Evolutionary conservation across 306 rosid genomes (phyloP), one percentile per base, ranked within the genome.

Genomic region (Gynostemma pentaphyllum): DNA sequence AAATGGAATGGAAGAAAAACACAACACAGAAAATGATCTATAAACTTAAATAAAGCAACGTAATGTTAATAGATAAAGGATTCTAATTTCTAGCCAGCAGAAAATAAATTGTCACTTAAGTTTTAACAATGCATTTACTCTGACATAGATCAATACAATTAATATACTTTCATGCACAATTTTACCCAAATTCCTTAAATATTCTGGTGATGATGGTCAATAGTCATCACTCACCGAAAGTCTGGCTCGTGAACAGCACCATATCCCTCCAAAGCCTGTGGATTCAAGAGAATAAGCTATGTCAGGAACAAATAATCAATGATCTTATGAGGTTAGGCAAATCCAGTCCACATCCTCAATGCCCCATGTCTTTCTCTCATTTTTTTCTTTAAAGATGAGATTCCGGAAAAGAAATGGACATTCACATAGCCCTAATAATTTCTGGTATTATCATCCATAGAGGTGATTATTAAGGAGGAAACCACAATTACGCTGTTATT

Each of bases 401-500:
- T 72, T 75, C 83, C 81, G 64, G 79, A 72, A 76, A 79, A 83
- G 64, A 89, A 83, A 74, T 68, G 80, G 85, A 74, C 79, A 76
- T 76, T 83, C 83, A 86, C 85, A 83, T 67, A 76, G 71, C 81
- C 95, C 98, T 86, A 92, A 84, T 68, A 84, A 83, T 78, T 83
- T 92, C 86, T 78, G 83, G 95, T 72, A 75, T 80, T 78, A 87
- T 85, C 88, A 83, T 83, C 98, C 83, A 82, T 82, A 86, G 70
- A 88, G 95, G 88, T 86, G 96, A 86, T 92, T 82, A 80, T 83
- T 88, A 92, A 88, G 95, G 79, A 88, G 99, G 96, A 92, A 92
- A 88, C 96, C 99, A 84, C 99, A 86, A 92, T 92, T 92, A 92
- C 99, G 99, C 99, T 92, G 99, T 92, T 88, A 88, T 92, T 83